These are phyloP conservation scores for Hanseniaspora sp. DNA, from an alignment of 1,139 yeast genomes.

Conservation along the genomic window DNA sequence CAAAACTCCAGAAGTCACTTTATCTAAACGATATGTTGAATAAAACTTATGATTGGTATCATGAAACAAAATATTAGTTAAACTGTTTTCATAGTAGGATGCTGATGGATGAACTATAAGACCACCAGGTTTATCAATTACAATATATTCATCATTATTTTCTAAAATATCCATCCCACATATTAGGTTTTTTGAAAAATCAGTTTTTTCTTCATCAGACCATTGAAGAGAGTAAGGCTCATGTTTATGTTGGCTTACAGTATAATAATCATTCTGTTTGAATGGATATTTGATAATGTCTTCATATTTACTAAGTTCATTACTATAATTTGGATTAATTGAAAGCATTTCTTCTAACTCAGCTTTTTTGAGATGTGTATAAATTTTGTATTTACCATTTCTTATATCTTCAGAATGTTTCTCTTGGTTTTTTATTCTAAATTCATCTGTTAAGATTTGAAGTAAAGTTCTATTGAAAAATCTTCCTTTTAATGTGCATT, in stretches of 20 bases:
- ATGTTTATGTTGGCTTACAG: constrained; percentile 44
- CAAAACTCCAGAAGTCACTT: constrained; percentile 62
- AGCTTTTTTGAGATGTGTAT: constrained; percentile 11
- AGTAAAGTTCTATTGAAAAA: constrained; percentile 69
- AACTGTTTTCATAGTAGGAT: constrained; percentile 46
- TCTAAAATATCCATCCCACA: constrained; percentile 35
- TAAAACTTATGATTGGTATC: constrained; percentile 34
- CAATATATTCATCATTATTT: constrained; percentile 42
- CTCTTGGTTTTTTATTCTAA: constrained; percentile 34
- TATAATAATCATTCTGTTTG: constrained; percentile 41
- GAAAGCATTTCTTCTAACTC: constrained; percentile 2
- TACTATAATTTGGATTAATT: not conserved
- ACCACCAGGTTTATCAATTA: constrained; percentile 65
- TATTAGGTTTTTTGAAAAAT: constrained; percentile 17
- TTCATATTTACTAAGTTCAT: not conserved
- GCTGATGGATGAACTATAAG: constrained; percentile 76
- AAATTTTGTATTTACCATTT: constrained; percentile 20
- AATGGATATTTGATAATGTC: constrained; percentile 17
- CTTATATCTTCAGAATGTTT: constrained; percentile 21
- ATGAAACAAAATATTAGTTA: constrained; percentile 46
- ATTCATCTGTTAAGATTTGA: constrained; percentile 67
- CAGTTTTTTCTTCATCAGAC: constrained; percentile 21
- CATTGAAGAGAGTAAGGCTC: constrained; percentile 45
- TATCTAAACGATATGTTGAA: constrained; percentile 64
- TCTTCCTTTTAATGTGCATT: constrained; percentile 74